These are phyloP conservation scores for Antarctomyces pellizariae DNA, from an alignment of 495 filamentous ascomycete genomes.

Conservation along the genomic window DNA sequence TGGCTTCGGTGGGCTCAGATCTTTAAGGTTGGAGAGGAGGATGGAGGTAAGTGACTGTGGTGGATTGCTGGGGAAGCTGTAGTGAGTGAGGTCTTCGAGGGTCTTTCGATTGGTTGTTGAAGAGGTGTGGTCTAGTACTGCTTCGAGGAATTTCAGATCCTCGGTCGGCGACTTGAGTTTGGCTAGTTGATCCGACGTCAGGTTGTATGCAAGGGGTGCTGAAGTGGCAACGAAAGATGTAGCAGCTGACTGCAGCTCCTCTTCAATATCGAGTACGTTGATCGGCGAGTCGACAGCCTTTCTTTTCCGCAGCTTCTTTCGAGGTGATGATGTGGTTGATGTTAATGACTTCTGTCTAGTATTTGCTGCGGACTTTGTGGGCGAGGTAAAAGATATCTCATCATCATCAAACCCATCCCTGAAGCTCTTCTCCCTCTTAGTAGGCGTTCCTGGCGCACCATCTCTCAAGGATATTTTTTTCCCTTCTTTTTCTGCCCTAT, in stretches of 20 bases:
- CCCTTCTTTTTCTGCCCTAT: slow-evolving; percentile 15
- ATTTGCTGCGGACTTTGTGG: slow-evolving; percentile 10
- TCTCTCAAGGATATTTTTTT: slow-evolving; percentile 12
- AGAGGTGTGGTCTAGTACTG: slow-evolving; percentile 10
- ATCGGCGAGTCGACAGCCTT: slow-evolving; percentile 24
- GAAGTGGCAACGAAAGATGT: no score
- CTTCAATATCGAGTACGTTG: slow-evolving; percentile 22
- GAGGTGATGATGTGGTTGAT: slow-evolving; percentile 14
- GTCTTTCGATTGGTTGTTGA: slow-evolving; percentile 7
- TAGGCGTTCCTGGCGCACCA: slow-evolving; percentile 14
- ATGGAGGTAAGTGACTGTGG: slow-evolving; percentile 10
- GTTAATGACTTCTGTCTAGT: slow-evolving; percentile 7
- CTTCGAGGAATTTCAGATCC: slow-evolving; percentile 9
- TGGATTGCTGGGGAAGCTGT: slow-evolving; percentile 7
- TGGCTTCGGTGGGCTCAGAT: slow-evolving; percentile 6
- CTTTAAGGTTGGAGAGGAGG: slow-evolving; percentile 8
- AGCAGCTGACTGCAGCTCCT: slow-evolving; percentile 12
- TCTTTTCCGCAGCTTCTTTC: slow-evolving; percentile 27
- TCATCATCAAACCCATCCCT: slow-evolving; percentile 30
- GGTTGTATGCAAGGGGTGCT: background rate
- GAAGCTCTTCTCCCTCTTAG: slow-evolving; percentile 23
- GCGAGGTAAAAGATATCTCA: slow-evolving; percentile 20
- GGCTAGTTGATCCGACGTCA: slow-evolving; percentile 7
- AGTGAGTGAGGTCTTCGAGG: slow-evolving; percentile 9
- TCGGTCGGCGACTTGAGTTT: background rate